Evolutionary conservation across 192 early-diverging fungal species (phyloP), one percentile per base, ranked within the genome.

Genomic region (Phycomyces blakesleeanus): DNA sequence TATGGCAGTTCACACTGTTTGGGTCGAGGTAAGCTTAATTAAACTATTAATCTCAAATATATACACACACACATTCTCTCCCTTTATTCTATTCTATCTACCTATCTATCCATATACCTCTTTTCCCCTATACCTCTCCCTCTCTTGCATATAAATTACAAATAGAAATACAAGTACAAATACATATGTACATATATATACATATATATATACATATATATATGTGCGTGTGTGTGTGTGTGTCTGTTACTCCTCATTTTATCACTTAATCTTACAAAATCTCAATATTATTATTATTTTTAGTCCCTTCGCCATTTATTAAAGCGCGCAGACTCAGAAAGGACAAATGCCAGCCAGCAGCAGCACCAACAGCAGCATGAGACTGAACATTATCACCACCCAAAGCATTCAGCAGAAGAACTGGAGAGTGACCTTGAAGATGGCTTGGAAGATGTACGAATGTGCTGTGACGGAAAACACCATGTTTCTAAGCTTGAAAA

Each of bases 1-100:
- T 9, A 81, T 82, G 54, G 80, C 82, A 25, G 80, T 84, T 42
- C 90, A 92, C 60, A 87, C 88, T 25, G 66, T 83, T 50, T 92
- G 90, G 90, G 80, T 78, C 64, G 75, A 86, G 76, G 87, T 81
- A 77, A 40, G 57, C 9, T 37, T 37, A 55, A 34, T 34, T 0
- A 25, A 55, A 34, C 7, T 34, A 34, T 34, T 34, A 34, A 34
- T 34, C 29, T 34, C 29, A 34, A 34, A 7, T 34, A 34, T 34
- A 34, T 34, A 34, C 3, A 34, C 7, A 7, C 29, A 34, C 29
- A 34, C 7, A 34, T 34, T 34, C n/a, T n/a, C n/a, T n/a, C n/a
- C n/a, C n/a, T n/a, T n/a, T n/a, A n/a, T n/a, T n/a, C n/a, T n/a
- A n/a, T n/a, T n/a, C n/a, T n/a, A n/a, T n/a, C n/a, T n/a, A n/a